Evolutionary conservation across 805 yeast species (phyloP).

Genomic region (Kuraishia ogatae): DNA sequence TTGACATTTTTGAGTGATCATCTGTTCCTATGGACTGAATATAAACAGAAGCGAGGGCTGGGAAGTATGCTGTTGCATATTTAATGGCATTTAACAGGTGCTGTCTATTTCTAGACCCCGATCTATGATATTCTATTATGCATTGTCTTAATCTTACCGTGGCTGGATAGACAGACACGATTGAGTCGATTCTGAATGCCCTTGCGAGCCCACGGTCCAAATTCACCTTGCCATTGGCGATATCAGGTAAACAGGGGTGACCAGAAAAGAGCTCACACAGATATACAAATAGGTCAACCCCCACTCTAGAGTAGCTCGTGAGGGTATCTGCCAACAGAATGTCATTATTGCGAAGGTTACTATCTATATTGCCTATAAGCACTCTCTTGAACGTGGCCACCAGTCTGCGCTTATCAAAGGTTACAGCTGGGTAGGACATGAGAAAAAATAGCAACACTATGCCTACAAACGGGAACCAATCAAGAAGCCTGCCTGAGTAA

Average conservation of each 20-base stretch:
- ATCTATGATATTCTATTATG: constrained; percentile 49
- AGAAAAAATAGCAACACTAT: constrained; percentile 24
- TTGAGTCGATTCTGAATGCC: constrained; percentile 19
- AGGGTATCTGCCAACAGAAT: constrained; percentile 77
- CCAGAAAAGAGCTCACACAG: constrained; percentile 34
- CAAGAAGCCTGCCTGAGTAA: constrained; percentile 16
- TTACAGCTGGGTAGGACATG: constrained; percentile 25
- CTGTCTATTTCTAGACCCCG: constrained; percentile 32
- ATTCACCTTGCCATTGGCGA: constrained; percentile 13
- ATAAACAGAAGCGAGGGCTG: constrained; percentile 31
- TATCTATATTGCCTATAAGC: constrained; percentile 49
- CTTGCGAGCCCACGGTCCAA: constrained; percentile 19
- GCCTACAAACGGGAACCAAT: constrained; percentile 30
- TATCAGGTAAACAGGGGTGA: constrained; percentile 24
- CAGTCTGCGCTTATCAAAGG: constrained; percentile 34
- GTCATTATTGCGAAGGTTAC: constrained; percentile 61
- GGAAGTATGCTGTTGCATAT: constrained; percentile 56
- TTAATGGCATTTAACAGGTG: constrained; percentile 70
- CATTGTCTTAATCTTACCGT: constrained; percentile 81
- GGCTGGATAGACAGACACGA: constrained; percentile 44
- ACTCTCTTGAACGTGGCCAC: constrained; percentile 44
- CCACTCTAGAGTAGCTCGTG: constrained; percentile 70
- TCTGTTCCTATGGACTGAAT: constrained; percentile 17
- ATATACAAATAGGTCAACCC: constrained; percentile 62
- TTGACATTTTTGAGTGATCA: not conserved